phyloP scores from a whole-genome alignment of 2,329 filamentous ascomycete species.

The Penicillium thymicola region DNA sequence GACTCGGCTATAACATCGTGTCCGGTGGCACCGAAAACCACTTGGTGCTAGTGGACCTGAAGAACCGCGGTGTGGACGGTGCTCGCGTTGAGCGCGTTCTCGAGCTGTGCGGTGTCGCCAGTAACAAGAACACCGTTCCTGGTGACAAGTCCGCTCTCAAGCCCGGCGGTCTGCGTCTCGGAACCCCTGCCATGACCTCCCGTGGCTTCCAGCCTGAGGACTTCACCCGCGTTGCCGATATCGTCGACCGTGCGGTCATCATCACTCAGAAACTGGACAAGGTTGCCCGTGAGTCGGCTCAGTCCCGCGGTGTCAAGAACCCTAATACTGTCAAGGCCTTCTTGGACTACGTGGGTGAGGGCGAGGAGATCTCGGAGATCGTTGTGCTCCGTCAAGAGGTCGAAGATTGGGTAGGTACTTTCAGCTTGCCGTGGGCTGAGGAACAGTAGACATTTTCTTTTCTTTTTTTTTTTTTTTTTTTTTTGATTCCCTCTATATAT shows the following conservation, averaged over 20 bases:
- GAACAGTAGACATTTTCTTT: slow-evolving; percentile 46
- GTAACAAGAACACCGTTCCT: slow-evolving; percentile 98
- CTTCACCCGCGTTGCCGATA: slow-evolving; percentile 80
- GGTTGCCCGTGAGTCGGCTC: slow-evolving; percentile 64
- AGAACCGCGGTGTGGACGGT: slow-evolving; percentile 81
- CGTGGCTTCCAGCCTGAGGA: slow-evolving; percentile 87
- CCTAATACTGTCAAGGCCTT: slow-evolving; percentile 99
- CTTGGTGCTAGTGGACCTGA: slow-evolving; percentile 93
- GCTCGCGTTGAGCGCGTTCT: slow-evolving; percentile 88
- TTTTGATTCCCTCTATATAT: slow-evolving; percentile 16
- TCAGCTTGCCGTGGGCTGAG: slow-evolving; percentile 79
- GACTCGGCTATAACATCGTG: slow-evolving; percentile 88
- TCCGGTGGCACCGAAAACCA: slow-evolving; percentile 96
- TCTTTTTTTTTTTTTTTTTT: slow-evolving; percentile 6
- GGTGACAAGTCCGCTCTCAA: slow-evolving; percentile 92
- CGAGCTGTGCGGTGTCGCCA: slow-evolving; percentile 90
- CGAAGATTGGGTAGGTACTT: slow-evolving; percentile 77
- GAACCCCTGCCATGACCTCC: slow-evolving; percentile 96
- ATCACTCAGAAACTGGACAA: slow-evolving; percentile 78
- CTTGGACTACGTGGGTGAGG: slow-evolving; percentile 79
- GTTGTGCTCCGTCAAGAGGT: slow-evolving; percentile 85
- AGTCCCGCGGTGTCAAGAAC: slow-evolving; percentile 82
- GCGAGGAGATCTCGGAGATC: slow-evolving; percentile 78
- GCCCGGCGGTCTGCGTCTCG: slow-evolving; percentile 88
- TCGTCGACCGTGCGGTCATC: slow-evolving; percentile 77